Base-by-base conservation (phyloP, 2,329 filamentous ascomycete species). In the Ophiostoma pallidulum region DNA sequence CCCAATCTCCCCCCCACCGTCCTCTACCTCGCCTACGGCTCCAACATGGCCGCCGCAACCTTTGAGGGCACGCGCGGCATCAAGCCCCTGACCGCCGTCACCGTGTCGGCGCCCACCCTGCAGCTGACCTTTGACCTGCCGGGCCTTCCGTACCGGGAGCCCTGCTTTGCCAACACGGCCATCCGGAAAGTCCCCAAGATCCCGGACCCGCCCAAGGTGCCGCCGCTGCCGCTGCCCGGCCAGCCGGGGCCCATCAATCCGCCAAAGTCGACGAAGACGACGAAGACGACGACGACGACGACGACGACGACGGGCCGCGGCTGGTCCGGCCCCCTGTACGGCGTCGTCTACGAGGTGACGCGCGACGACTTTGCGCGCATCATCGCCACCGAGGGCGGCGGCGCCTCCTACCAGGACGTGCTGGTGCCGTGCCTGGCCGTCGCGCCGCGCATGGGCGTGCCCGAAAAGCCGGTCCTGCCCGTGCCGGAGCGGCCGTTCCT, bases 301-400 rank as follows among this genome's bases (percentile, higher is more conserved):
- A 4, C 12, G 32, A 75, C 54, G 68, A 75, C 57, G 76, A 78
- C 57, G 69, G 75, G n/a, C 45, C 68, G 63, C 8, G 58, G 67
- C 46, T 94, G 88, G 89, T 70, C 80, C 53, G 90, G 89, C 59
- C 86, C 87, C 4, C 74, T 98, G 2, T 78, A 96, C 35, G 92
- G 92, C 20, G 88, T 95, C 14, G 92, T 97, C 4, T 98, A 98
- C 68, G 90, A 97, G 67, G 87, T 97, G 26, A 95, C 89, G 1
- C 69, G 74, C 16, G 65, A 75, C 37, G 92, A 98, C 67, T 98
- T 86, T 62, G 75, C 81, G 7, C 84, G 78, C 51, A 95, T 98
- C 56, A 83, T 97, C 51, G 82, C 82, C 5, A 96, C 90, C 5
- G 92, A 98, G 63, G 91, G 91, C 44, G 90, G 86, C 28, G 90